Evolutionary conservation across 352 stramenopile genomes (phyloP).

Genomic region (Pythium angustatum): DNA sequence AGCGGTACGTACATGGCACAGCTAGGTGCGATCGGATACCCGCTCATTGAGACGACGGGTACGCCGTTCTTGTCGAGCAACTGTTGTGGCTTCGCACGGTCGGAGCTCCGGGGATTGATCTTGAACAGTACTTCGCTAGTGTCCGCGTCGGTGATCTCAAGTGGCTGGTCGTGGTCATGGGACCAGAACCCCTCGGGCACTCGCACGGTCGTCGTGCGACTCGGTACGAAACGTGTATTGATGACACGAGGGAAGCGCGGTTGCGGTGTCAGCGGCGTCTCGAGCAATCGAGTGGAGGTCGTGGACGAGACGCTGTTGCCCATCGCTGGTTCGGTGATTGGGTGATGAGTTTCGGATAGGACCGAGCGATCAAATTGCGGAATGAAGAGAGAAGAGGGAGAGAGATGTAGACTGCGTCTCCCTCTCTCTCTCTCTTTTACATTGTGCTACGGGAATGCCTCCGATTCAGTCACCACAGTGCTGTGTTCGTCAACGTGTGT

Average conservation of each 20-base stretch:
- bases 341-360: too few species aligned
- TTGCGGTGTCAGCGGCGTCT: slow-evolving; percentile 15
- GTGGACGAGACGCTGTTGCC: too few species aligned
- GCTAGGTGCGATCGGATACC: background rate
- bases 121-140: slow-evolving; percentile 6
- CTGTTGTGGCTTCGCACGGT: background rate
- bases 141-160: slow-evolving; percentile 17
- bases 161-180: background rate
- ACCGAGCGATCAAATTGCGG: too few species aligned
- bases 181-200: slow-evolving; percentile 19
- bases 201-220: slow-evolving; percentile 6
- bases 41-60: slow-evolving; percentile 2
- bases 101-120: background rate
- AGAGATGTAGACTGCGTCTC: too few species aligned
- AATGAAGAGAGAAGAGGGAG: too few species aligned
- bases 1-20: slow-evolving; percentile 20
- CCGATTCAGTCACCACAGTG: too few species aligned
- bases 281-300: background rate
- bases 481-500: too few species aligned
- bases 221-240: slow-evolving; percentile 19
- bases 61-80: slow-evolving; percentile 23
- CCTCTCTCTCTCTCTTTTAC: too few species aligned
- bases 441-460: too few species aligned
- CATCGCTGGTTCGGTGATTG: too few species aligned
- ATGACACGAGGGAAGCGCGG: slow-evolving; percentile 14